Percentiles rank a stretch among this genome's conserved stretches.
These are phyloP conservation scores for Sphaceloma murrayae DNA, from an alignment of 2,329 filamentous ascomycete genomes.

Conservation along the genomic window DNA sequence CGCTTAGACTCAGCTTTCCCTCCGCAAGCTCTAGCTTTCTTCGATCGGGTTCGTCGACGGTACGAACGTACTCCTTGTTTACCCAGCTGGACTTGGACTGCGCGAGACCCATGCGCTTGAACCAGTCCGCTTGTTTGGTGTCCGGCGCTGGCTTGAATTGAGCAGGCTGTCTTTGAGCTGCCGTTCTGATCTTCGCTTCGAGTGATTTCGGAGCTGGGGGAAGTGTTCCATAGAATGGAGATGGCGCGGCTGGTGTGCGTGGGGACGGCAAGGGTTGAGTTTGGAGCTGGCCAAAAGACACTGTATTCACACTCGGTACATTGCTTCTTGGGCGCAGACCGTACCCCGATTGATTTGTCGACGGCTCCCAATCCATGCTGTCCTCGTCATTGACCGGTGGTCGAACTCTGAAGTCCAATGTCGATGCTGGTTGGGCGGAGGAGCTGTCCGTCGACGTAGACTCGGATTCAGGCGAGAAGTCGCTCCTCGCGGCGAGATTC, in stretches of 20 bases:
- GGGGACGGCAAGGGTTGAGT: slow-evolving; percentile 41
- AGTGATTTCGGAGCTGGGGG: slow-evolving; percentile 60
- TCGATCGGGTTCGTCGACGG: slow-evolving; percentile 14
- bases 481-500: slow-evolving; percentile 25
- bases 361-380: not conserved
- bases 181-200: slow-evolving; percentile 53
- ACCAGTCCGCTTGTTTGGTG: slow-evolving; percentile 19
- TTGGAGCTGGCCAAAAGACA: no score
- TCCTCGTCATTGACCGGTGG: slow-evolving; percentile 9
- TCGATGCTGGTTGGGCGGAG: slow-evolving; percentile 19
- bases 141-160: slow-evolving; percentile 19
- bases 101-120: slow-evolving; percentile 19
- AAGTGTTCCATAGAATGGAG: slow-evolving; percentile 60
- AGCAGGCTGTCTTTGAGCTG: slow-evolving; percentile 24
- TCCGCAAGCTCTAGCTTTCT: slow-evolving; percentile 12
- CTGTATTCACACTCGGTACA: no score
- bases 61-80: slow-evolving; percentile 16
- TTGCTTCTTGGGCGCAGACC: no score
- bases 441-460: slow-evolving; percentile 18
- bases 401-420: slow-evolving; percentile 20
- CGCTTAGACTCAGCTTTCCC: slow-evolving; percentile 17
- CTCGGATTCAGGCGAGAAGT: slow-evolving; percentile 7
- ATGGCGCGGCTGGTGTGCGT: slow-evolving; percentile 33
- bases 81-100: slow-evolving; percentile 11
- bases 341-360: slow-evolving; percentile 17